Evolutionary conservation across 1,139 yeast genomes (phyloP), one percentile per base, ranked within the genome.

Genomic region (Candida sanyaensis): DNA sequence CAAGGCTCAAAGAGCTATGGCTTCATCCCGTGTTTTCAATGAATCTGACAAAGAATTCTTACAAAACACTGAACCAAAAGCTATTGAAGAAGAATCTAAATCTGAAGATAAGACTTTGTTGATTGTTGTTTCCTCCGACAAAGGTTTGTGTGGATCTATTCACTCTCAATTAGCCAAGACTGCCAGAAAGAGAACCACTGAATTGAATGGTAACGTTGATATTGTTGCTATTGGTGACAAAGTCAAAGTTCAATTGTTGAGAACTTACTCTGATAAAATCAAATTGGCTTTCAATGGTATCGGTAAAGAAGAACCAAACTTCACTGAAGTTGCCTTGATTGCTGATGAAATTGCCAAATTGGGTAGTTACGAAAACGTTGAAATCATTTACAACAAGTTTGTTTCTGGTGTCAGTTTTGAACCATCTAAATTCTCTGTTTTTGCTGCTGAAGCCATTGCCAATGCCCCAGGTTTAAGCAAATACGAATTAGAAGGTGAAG

Each of bases 101-200:
- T 55, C 63, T 43, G 81, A 77, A 59, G 71, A 73, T 46, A 84
- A 81, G 64, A 61, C 66, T 39, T 82, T 93, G 65, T 72, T 90
- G 61, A 78, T 93, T 63, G 97, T 92, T 53, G 84, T 90, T 57
- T 88, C 98, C 46, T 91, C 98, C 50, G 99, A 93, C 78, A 93
- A 93, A 80, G 99, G 99, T 66, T 83, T 93, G 65, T 93, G 99
- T 83, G 99, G 99, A 62, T 92, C 98, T 45, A 90, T 93, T 66
- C 99, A 93, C 78, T 82, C 99, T 45, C 96, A 89, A 75, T 75
- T 92, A 61, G 87, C 97, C 62, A 91, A 93, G 77, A 82, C 88
- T 55, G 88, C 96, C 55, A 89, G 96, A 76, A 69, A 61, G 58
- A 82, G 84, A 75, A 64, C 86, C 53, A 70, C 59, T 17, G 82